Evolutionary conservation across 1,284 basidiomycete species (phyloP), one percentile per base, ranked within the genome.

Genomic region (Sporisorium scitamineum): DNA sequence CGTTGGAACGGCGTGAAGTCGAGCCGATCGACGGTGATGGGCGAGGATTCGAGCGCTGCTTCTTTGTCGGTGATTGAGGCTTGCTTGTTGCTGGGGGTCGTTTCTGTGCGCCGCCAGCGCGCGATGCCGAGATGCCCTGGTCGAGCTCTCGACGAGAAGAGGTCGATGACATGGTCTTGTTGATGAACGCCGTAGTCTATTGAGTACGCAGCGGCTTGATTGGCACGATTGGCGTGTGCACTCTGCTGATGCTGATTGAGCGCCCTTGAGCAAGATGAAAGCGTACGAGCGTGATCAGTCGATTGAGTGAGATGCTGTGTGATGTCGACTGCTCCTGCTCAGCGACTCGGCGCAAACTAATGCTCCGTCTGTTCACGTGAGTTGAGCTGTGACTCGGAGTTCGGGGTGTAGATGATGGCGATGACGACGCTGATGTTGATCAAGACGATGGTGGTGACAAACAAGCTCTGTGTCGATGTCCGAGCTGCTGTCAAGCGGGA

Each of bases 41-140:
- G 14, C 62, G 55, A 52, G 54, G 45, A 27, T 66, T 27, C 8
- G 63, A 34, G 52, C 69, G 69, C 41, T 61, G 63, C 22, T 20
- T 53, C 44, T 71, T 71, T 18, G 58, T 37, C 5, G 68, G 61
- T n/a, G 68, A 44, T 16, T n/a, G 50, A 3, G 53, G 24, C 31
- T 66, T 71, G 52, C 41, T 54, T 3, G 69, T 24, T n/a, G 63
- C 41, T 9, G 72, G 68, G 2, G 68, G 68, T 41, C 72, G 52
- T 37, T 75, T 75, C 53, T 67, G 72, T 10, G 72, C 67, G 14
- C 54, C 61, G 26, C 72, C 68, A 16, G 72, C 72, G 20, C 68
- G 67, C 13, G 63, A 75, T 1, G 67, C 72, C 32, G 72, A 75
- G 39, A 70, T 62, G 60, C 72, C 72, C 39, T 75, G 67, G 18